Base-by-base conservation (phyloP, 805 yeast species). In the Yarrowia hollandica region DNA sequence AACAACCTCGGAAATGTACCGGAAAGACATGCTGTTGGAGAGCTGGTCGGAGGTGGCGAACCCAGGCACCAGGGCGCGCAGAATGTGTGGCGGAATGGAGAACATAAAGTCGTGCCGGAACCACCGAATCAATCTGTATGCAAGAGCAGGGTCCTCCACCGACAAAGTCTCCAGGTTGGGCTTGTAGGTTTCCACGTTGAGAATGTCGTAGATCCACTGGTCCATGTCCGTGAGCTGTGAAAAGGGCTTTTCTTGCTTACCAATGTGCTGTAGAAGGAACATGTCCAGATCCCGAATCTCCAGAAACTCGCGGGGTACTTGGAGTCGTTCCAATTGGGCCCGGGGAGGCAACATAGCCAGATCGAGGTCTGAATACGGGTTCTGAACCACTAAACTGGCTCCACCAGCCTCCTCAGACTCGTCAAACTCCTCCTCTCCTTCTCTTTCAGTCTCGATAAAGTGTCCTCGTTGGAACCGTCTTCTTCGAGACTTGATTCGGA, bases 1-100 rank as follows among this genome's bases (percentile, higher is more conserved):
- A 26, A 52, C 19, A 5, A 37, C 58, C 21, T 52, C 58, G 15
- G 44, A 35, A 37, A 52, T 26, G 58, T 52, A 52, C 44, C 58
- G 44, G 34, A 52, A 52, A 15, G 42, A 35, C 58, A 52, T 52
- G 35, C 58, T 35, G 19, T 52, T 37, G 7, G 44, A 6, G 9
- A 52, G 26, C 34, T 19, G 18, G 4, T 52, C 44, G 0, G 44
- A 35, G 1, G 34, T n/a, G 7, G 44, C 44, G n/a, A 52, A 52
- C 9, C 58, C 58, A 14, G 16, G 42, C 4, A 26, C 58, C 35
- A 52, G 23, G 5, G 44, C 15, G 7, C 58, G 33, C 18, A 52
- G 10, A 10, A 52, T 15, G 2, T 18, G 34, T 7, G 58, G 26
- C 1, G 42, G 42, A 28, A 52, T 23, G 5, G 33, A 25, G n/a